Evolutionary conservation across 345 rosid species (phyloP).

Genomic region (Melaleuca alternifolia): DNA sequence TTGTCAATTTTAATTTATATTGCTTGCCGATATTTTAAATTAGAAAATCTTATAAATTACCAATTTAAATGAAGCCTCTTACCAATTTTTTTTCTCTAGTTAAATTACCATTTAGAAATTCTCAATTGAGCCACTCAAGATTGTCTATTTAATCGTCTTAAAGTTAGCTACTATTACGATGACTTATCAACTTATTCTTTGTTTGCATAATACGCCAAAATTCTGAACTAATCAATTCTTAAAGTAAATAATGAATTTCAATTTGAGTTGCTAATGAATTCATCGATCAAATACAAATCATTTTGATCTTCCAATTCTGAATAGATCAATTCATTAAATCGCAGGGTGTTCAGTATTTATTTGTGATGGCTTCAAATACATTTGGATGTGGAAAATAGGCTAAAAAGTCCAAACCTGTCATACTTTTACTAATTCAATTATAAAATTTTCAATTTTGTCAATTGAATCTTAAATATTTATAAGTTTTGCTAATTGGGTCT

Average conservation of each 20-base stretch:
- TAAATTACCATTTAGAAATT: neutral
- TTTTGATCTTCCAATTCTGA: neutral
- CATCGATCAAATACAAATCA: neutral
- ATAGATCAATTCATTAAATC: neutral
- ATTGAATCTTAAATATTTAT: too few species aligned
- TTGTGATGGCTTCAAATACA: neutral
- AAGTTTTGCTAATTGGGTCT: too few species aligned
- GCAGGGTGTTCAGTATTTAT: neutral
- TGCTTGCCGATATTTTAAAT: neutral
- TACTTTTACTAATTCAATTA: too few species aligned
- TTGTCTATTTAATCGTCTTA: neutral
- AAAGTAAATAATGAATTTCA: neutral
- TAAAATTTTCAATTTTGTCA: too few species aligned
- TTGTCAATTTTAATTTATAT: neutral
- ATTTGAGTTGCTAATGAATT: neutral
- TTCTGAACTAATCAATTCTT: neutral
- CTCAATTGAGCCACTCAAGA: neutral
- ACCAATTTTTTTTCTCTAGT: neutral
- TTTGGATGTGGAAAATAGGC: neutral
- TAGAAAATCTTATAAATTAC: neutral
- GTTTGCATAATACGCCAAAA: neutral
- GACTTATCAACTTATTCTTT: rapidly evolving
- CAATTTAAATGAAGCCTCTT: neutral
- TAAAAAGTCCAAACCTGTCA: too few species aligned
- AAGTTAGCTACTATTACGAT: neutral